Evolutionary conservation across 106 monocot genomes (phyloP), one percentile per base, ranked within the genome.

Genomic region (Agapanthus africanus): DNA sequence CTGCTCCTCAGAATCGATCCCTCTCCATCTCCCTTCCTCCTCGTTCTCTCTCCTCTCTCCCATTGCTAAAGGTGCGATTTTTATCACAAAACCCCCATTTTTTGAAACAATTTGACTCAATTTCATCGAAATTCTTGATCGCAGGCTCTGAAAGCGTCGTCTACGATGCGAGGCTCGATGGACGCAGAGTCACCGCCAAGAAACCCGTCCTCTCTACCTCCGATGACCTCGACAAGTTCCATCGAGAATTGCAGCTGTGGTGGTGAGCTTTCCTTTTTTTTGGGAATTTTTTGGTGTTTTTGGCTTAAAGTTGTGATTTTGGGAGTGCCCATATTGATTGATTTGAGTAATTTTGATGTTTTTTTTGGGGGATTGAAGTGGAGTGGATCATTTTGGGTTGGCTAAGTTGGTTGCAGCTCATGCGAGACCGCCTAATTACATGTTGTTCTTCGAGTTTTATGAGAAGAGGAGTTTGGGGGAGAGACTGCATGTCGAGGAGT

Each of bases 151-250:
- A 99, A 77, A 90, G 97, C 85, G 83, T 78, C 37, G 90, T 99
- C 56, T 83, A 80, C 77, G 79, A 85, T 1, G 93, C 92, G 1
- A 41, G 44, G 33, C 80, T 99, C 64, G 65, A 71, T 35, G 87
- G 82, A 40, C 68, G 67, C 56, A 74, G 90, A 10, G 92, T 90
- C 31, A 92, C 87, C 36, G 97, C 90, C 30, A 99, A 99, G 83
- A n/a, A 93, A 75, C 93, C 93, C 27, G 41, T 93, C 23, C 82
- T 99, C 21, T 82, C 90, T 77, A 93, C 97, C 42, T 73, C 93
- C 56, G 92, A 99, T 7, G 86, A 87, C 69, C 71, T 99, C 73
- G 97, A 99, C 80, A 84, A 81, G 66, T 99, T 87, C 80, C 97
- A 99, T 65, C 78, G 87, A 34, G 78, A 99, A 41, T 79, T 92